Evolutionary conservation across 495 filamentous ascomycete species (phyloP).

Genomic region (Tuber brumale): DNA sequence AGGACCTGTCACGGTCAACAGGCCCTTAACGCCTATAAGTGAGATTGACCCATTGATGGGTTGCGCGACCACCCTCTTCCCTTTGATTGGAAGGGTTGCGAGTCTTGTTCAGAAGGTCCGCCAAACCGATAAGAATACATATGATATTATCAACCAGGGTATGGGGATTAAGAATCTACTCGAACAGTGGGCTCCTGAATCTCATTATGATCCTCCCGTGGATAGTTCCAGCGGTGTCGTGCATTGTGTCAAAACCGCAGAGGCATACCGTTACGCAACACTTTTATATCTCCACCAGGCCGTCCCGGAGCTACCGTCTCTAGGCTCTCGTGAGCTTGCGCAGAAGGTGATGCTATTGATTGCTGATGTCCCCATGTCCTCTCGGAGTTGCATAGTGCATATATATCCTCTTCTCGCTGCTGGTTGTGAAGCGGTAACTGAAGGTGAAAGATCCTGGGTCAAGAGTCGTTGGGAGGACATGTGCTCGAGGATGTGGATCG

Average conservation of each 20-base stretch:
- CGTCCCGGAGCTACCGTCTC: slow-evolving; percentile 65
- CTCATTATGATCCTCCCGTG: slow-evolving; percentile 53
- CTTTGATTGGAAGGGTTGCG: slow-evolving; percentile 63
- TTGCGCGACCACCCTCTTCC: slow-evolving; percentile 65
- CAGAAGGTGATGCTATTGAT: slow-evolving; percentile 57
- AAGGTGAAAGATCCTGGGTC: slow-evolving; percentile 64
- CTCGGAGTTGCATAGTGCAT: slow-evolving; percentile 64
- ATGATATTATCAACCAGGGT: slow-evolving; percentile 58
- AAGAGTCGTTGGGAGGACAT: slow-evolving; percentile 59
- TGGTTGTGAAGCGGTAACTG: slow-evolving; percentile 58
- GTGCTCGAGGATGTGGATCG: slow-evolving; percentile 60
- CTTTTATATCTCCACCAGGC: slow-evolving; percentile 71
- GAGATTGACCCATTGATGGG: slow-evolving; percentile 73
- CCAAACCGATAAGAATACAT: slow-evolving; percentile 53
- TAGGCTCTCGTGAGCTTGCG: slow-evolving; percentile 54
- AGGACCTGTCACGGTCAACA: slow-evolving; percentile 40
- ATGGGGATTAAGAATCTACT: slow-evolving; percentile 58
- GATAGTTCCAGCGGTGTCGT: slow-evolving; percentile 60
- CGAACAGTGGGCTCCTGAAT: slow-evolving; percentile 59
- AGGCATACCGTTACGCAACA: slow-evolving; percentile 71
- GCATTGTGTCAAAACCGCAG: slow-evolving; percentile 64
- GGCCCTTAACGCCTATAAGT: slow-evolving; percentile 45
- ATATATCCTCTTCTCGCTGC: slow-evolving; percentile 70
- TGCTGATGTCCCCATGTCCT: slow-evolving; percentile 57
- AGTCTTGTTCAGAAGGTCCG: slow-evolving; percentile 62